Conservation (phyloP, 2,329 filamentous ascomycete genomes). For the Aureobasidium sp. region DNA sequence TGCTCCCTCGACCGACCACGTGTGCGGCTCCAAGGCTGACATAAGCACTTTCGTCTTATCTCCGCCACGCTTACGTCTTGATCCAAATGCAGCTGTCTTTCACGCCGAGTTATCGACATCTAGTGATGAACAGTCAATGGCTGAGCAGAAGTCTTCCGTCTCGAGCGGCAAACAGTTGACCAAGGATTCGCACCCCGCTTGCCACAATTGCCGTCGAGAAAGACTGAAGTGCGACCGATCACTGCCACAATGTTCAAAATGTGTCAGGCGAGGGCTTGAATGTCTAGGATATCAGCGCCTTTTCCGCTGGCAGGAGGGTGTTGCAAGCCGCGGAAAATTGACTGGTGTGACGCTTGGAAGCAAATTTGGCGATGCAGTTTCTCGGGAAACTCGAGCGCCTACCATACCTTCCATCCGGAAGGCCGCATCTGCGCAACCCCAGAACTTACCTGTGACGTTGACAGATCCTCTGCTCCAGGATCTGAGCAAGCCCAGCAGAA, state of each 20-base stretch:
- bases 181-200: too few species aligned
- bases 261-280: not conserved
- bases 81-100: too few species aligned
- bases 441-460: not conserved
- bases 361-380: not conserved
- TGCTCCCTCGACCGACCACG: too few species aligned
- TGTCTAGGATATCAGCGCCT: not conserved
- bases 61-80: too few species aligned
- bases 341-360: not conserved
- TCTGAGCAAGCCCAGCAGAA: not conserved
- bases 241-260: not conserved
- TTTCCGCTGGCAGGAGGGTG: not conserved
- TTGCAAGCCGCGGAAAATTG: not conserved
- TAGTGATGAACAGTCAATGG: too few species aligned
- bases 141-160: too few species aligned
- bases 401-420: too few species aligned
- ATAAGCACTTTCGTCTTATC: too few species aligned
- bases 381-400: not conserved
- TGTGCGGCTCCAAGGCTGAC: too few species aligned
- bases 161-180: too few species aligned
- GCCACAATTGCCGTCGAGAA: not conserved
- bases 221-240: not conserved
- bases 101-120: too few species aligned
- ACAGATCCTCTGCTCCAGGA: not conserved
- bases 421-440: not conserved